Percentiles rank a stretch among this genome's conserved stretches.
Conservation (phyloP, 140 eudicot species). For the Artemisia princeps region DNA sequence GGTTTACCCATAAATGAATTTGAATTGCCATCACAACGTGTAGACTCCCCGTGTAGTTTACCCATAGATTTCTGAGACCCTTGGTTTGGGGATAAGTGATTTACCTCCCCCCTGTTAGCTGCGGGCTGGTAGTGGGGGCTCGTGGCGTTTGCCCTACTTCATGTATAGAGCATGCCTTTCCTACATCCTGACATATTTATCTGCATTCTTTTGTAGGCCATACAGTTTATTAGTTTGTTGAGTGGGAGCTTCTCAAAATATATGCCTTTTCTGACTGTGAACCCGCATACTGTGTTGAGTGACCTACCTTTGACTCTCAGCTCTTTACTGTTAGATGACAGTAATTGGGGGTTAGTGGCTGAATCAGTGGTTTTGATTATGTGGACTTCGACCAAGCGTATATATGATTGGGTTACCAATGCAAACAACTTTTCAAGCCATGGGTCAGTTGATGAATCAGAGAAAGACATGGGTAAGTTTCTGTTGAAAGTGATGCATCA, state of each 20-base stretch:
- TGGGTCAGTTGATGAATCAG: conserved; percentile 40
- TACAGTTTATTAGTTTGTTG: conserved; percentile 66
- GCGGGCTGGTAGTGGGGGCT: not conserved
- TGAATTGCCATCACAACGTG: too few species aligned
- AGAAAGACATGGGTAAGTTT: conserved; percentile 31
- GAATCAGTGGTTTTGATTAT: conserved; percentile 53
- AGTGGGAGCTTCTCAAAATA: conserved; percentile 68
- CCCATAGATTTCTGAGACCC: too few species aligned
- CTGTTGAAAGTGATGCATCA: conserved; percentile 56
- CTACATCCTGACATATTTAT: conserved; percentile 7
- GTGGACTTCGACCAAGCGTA: conserved; percentile 53
- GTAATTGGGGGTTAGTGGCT: conserved; percentile 43
- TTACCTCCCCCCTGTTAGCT: not conserved
- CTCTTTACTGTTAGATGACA: conserved; percentile 48
- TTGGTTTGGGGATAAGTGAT: too few species aligned
- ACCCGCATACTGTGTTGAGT: conserved; percentile 41
- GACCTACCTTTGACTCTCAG: conserved; percentile 78
- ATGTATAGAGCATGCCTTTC: not conserved
- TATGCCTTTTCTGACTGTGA: conserved; percentile 66
- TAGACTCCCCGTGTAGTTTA: too few species aligned
- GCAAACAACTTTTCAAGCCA: conserved; percentile 21
- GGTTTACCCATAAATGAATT: too few species aligned
- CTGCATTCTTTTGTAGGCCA: conserved; percentile 48
- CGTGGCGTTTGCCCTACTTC: too few species aligned
- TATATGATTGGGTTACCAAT: conserved; percentile 39